Percentiles rank a stretch among this genome's conserved stretches.
phyloP scores from a whole-genome alignment of 768 basidiomycete species.

The Tulasnella sp. region DNA sequence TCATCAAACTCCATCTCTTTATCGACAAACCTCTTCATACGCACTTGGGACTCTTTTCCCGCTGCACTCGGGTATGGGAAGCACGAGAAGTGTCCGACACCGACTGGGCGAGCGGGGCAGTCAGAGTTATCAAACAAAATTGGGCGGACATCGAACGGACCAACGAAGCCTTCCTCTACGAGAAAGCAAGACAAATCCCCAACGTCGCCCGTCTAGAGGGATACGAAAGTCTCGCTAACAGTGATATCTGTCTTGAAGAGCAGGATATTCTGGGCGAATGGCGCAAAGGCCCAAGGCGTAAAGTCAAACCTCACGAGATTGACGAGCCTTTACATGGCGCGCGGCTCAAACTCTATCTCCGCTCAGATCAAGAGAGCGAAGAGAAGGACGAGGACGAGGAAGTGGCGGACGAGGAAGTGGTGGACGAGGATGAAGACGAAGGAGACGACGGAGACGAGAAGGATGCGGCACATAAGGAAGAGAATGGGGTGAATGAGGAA shows the following conservation, averaged over 20 bases:
- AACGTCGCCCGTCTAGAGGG: too few relatives aligned
- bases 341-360: too few relatives aligned
- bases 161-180: background rate
- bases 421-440: background rate
- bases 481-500: too few relatives aligned
- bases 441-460: too few relatives aligned
- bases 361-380: too few relatives aligned
- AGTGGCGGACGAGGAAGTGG: background rate
- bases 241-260: background rate
- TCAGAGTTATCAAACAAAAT: background rate
- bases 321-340: too few relatives aligned
- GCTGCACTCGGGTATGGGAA: background rate
- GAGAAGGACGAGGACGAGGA: too few relatives aligned
- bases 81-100: background rate
- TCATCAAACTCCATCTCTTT: background rate
- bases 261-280: background rate
- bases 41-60: background rate
- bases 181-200: background rate
- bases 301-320: background rate
- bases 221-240: background rate
- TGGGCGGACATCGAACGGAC: background rate
- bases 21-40: background rate
- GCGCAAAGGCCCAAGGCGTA: background rate
- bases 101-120: background rate
- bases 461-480: too few relatives aligned